Base-by-base conservation (phyloP, 768 basidiomycete genomes). In the Suillus variegatus region DNA sequence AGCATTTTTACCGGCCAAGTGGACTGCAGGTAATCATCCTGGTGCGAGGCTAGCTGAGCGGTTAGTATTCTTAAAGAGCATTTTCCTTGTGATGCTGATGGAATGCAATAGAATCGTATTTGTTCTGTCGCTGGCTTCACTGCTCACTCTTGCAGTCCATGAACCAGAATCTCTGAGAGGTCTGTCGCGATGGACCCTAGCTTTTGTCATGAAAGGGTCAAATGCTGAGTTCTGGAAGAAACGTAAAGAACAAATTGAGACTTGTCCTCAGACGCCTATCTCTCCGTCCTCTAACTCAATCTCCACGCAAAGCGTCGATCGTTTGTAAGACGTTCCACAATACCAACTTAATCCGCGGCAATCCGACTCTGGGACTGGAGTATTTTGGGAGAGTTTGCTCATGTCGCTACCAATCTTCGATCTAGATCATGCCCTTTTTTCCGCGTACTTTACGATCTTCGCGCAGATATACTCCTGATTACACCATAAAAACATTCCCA, bases 181-280 rank as follows among this genome's bases (percentile, higher is more conserved):
- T 6, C 76, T 94, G 40, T 89, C 91, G 0, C 83, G 86, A 38
- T 93, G 90, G 91, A 85, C 86, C 13, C 73, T 92, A 18, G 79
- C 84, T 13, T 93, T 90, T 73, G 76, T 92, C 20, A 82, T 85
- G 70, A 86, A 85, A 51, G 90, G 90, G 3, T 82, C 86, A 13
- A 84, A 82, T 62, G 78, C 82, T 28, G 82, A 81, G 16, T 82
- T 86, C 67, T 86, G 85, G 85, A 84, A 82, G 72, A 82, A 68
- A 38, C 65, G 68, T 35, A 76, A 69, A 64, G 60, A 38, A 57
- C 62, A 69, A 35, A 52, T 61, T 32, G 63, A 71, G 61, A 54
- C 63, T 36, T 57, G 12, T 16, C 64, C 70, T 60, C 69, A 69
- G 6, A 66, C 63, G 2, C 61, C 65, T 20, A 41, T 52, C 43